Base-by-base conservation (phyloP, 257 asterid genomes). In the Rehmannia glutinosa region DNA sequence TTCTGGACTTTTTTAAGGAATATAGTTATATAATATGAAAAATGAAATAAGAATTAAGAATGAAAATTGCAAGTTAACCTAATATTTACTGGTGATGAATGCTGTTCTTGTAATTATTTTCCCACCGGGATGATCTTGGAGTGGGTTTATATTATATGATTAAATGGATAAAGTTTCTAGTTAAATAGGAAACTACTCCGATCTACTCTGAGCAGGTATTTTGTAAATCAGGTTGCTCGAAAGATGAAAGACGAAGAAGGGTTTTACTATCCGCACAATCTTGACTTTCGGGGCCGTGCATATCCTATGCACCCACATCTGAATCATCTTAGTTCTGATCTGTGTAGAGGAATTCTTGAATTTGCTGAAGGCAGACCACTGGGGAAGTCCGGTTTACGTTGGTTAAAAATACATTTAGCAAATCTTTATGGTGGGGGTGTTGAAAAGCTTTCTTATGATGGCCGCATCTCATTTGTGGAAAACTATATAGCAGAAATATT, bases 281-380 rank as follows among this genome's bases (percentile, higher is more conserved):
- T 93, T 64, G 98, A 93, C 85, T 93, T 93, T 62, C 86, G 98
- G 62, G 98, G 98, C 64, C 95, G 98, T 56, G 98, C 98, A 66
- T 93, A 93, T 75, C 98, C 98, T 36, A 90, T 93, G 98, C 97
- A 93, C 80, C 95, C 98, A 10, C 97, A 93, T 82, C 72, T 93
- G 72, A 93, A 90, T 80, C 97, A 93, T 77, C 86, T 93, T 28
- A 88, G 92, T 77, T 90, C 96, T 50, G 98, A 93, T 88, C 84
- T 90, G 17, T 93, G 98, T 76, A 83, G 98, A 78, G 98, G 97
- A 55, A 79, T 88, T 80, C 96, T 93, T 61, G 98, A 93, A 78
- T 93, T 93, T 82, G 84, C 97, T 64, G 98, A 93, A 76, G 98
- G 98, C 49, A 81, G 86, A 57, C 96, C 92, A 8, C 72, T 93